These are phyloP conservation scores for Actinomucor elegans DNA, from an alignment of 371 early-diverging fungal species.

Conservation along the genomic window DNA sequence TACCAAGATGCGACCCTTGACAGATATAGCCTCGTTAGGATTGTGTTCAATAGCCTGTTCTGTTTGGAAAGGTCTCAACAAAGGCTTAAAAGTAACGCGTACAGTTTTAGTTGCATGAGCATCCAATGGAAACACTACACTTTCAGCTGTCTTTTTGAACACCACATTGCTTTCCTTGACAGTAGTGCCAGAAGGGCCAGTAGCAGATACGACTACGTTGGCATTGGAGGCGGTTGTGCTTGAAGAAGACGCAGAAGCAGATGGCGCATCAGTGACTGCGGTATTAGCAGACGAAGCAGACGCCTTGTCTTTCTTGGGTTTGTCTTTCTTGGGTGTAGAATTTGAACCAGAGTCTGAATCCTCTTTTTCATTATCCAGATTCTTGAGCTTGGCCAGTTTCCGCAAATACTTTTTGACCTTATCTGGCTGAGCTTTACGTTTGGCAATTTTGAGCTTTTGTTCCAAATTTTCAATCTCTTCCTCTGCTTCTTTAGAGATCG, in stretches of 20 bases:
- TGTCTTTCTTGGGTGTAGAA: background rate
- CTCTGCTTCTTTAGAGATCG: conserved; percentile 80
- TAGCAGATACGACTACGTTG: background rate
- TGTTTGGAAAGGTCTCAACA: conserved; percentile 34
- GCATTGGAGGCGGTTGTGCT: background rate
- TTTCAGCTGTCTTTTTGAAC: conserved; percentile 65
- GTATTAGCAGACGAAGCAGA: conserved; percentile 17
- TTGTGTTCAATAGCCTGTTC: background rate
- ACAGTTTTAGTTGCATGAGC: conserved; percentile 73
- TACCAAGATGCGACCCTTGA: conserved; percentile 67
- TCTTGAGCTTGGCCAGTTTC: conserved; percentile 65
- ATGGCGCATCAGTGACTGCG: background rate
- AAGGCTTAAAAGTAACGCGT: conserved; percentile 57
- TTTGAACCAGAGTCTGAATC: background rate
- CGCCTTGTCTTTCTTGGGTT: background rate
- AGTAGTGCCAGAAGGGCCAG: background rate
- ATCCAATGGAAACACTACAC: conserved; percentile 77
- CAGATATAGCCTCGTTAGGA: conserved; percentile 3
- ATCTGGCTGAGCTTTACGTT: conserved; percentile 86
- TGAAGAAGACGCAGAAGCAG: background rate
- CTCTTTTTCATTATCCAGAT: conserved; percentile 28
- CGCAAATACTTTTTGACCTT: conserved; percentile 86
- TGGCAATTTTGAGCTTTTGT: conserved; percentile 96
- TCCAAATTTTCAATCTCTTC: conserved; percentile 94
- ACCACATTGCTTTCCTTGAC: conserved; percentile 39